Base-by-base conservation (phyloP, 768 basidiomycete species). In the Kwoniella sp. region DNA sequence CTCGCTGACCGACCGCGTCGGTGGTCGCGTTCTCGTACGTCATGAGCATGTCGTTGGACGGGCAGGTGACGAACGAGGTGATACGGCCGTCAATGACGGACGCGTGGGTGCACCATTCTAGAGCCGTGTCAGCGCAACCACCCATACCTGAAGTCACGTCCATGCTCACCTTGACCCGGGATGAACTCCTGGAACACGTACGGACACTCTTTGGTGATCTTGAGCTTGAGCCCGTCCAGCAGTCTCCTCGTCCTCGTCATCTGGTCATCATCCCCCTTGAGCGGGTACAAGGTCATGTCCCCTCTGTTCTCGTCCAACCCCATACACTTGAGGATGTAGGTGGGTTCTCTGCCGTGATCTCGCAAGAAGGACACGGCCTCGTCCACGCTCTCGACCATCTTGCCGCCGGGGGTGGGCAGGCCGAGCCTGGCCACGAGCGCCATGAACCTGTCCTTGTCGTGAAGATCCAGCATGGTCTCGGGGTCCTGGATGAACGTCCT, bases 21-120 rank as follows among this genome's bases (percentile, higher is more conserved):
- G 32, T 44, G 15, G 70, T 71, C n/a, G 55, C 57, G 53, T 71
- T 63, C 29, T 71, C 69, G 49, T 75, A 75, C 2, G 71, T 70
- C 73, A 75, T 75, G 49, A 75, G 62, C 73, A 75, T 75, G 59
- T 73, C 72, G 55, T 68, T 70, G 12, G 67, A 68, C 2, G 73
- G 73, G 33, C 70, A 72, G 17, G 65, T 59, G 42, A 75, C 69
- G 54, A 75, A 73, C 1, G 73, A 70, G 17, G 67, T 67, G 54
- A 73, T 56, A 25, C 60, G 48, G 23, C 69, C 69, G 15, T 69
- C 57, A 46, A 72, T 51, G 20, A 73, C 73, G 8, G 69, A 69
- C 11, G 71, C 69, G 60, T 75, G 73, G 5, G 73, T 75, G 50
- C 73, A 75, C 57, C 61, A 75, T 63, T 73, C 72, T 65, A 19